Evolutionary conservation across 2,329 filamentous ascomycete genomes (phyloP), one percentile per base, ranked within the genome.

Genomic region (Blastomyces percursus): DNA sequence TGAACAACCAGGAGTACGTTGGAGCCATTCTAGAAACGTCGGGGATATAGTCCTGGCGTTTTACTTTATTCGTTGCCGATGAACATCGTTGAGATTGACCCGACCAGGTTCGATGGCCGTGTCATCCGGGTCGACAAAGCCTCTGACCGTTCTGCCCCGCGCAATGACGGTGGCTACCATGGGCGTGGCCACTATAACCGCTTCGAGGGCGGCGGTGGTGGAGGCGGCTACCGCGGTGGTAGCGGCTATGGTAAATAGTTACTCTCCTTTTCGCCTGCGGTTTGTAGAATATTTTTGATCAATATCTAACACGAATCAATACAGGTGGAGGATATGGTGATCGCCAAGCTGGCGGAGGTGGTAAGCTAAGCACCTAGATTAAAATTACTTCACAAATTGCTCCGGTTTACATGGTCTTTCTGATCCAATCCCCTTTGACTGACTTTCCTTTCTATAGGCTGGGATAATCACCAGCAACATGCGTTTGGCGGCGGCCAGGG

Each of bases 61-160:
- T 55, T 63, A 66, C 55, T 66, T 61, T 61, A 67, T 62, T 58
- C 62, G 16, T 62, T 48, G 27, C n/a, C 55, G 24, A 54, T 64
- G 64, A 58, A 66, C 63, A 61, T 21, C 62, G 59, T 69, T 68
- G 66, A 68, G 64, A 64, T 61, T 66, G 44, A 58, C 61, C 61
- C 21, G 61, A 62, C 60, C 68, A 96, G 92, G 71, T 96, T 97
- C 76, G 92, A 97, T 77, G 93, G 93, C 67, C 90, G 93, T 70
- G 86, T 85, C 67, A 96, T 99, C 75, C 91, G 93, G 69, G 93
- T 99, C 67, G 93, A 97, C 79, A 96, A 92, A 77, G 94, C 92
- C 65, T 92, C 91, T 63, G 92, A 96, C 76, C 87, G 86, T 68
- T 84, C 85, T 56, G 82, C 85, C 63, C 83, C 82, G 61, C 83